A percentile compares a stretch with the other conserved stretches of the same genome.
Evolutionary conservation across 805 yeast species (phyloP).

Genomic region (Nakazawaea holstii): DNA sequence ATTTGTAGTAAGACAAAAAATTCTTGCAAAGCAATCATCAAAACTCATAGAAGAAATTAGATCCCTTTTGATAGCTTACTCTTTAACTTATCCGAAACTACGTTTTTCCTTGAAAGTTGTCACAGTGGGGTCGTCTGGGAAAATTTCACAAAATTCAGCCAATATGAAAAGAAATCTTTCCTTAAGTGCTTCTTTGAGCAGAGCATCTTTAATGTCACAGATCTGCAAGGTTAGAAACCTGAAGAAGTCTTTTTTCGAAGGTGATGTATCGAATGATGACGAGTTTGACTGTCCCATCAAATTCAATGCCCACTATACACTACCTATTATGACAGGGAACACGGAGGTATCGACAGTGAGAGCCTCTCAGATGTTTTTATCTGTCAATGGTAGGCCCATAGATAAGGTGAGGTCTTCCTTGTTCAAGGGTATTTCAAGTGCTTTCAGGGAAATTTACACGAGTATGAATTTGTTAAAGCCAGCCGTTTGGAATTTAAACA

Average conservation of each 20-base stretch:
- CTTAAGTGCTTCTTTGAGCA: constrained; percentile 11
- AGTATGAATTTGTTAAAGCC: constrained; percentile 23
- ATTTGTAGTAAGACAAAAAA: constrained; percentile 28
- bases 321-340: constrained; percentile 30
- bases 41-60: constrained; percentile 21
- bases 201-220: constrained; percentile 12
- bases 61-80: constrained; percentile 24
- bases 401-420: constrained; percentile 11
- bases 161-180: constrained; percentile 9
- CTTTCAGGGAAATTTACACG: constrained; percentile 20
- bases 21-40: constrained; percentile 21
- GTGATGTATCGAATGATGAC: background rate
- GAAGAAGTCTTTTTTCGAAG: constrained; percentile 14
- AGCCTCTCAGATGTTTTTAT: constrained; percentile 20
- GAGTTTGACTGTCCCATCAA: background rate
- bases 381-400: constrained; percentile 29
- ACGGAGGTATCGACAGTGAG: constrained; percentile 19
- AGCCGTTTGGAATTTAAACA: constrained; percentile 24
- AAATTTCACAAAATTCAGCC: constrained; percentile 10
- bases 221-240: constrained; percentile 16
- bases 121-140: constrained; percentile 14
- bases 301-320: constrained; percentile 15
- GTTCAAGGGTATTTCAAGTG: constrained; percentile 17
- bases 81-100: constrained; percentile 23
- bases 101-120: constrained; percentile 25